Evolutionary conservation across 1,284 basidiomycete genomes (phyloP), one percentile per base, ranked within the genome.

Genomic region (Lentinus polychrous): DNA sequence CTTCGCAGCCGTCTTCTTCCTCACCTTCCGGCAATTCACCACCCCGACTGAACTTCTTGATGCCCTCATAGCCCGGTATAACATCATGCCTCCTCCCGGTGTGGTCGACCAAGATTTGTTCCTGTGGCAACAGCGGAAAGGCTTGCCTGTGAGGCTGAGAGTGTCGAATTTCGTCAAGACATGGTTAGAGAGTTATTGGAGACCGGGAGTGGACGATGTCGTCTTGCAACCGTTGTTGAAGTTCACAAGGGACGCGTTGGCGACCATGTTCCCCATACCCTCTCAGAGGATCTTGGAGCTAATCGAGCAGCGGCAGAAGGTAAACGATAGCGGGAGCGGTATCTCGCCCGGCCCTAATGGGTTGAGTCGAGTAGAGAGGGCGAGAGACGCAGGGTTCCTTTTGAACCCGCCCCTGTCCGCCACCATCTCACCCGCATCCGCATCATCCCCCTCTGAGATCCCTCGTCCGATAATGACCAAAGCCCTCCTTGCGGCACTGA

Each of bases 21-120:
- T 94, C 60, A 96, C 94, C 0, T 99, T 99, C 75, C 81, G 95
- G n/a, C 69, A 97, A 54, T 98, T 97, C 67, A 83, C 88, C 1
- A 81, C 85, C 0, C 89, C 95, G 0, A 50, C 68, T 6, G 84
- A 89, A 50, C 78, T 99, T 24, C 76, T 90, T 1, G 79, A 87
- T 8, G 75, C 83, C 0, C 70, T 98, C 48, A 83, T 94, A 49
- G 68, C 75, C 33, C 85, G 95, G 12, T 99, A 91, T 67, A 86
- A 94, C 60, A 71, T 94, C 46, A 62, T 73, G 43, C 81, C 85
- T 8, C 82, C 86, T 0, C 56, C 63, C 2, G 68, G 71, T n/a
- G 64, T 85, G 39, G 70, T 77, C 17, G 73, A 76, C 39, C 79
- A 81, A 44, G 89, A 93, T 48, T 59, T 80, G 17, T 73, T 77